Evolutionary conservation across 495 filamentous ascomycete species (phyloP), one percentile per base, ranked within the genome.

Genomic region (Tuber brumale): DNA sequence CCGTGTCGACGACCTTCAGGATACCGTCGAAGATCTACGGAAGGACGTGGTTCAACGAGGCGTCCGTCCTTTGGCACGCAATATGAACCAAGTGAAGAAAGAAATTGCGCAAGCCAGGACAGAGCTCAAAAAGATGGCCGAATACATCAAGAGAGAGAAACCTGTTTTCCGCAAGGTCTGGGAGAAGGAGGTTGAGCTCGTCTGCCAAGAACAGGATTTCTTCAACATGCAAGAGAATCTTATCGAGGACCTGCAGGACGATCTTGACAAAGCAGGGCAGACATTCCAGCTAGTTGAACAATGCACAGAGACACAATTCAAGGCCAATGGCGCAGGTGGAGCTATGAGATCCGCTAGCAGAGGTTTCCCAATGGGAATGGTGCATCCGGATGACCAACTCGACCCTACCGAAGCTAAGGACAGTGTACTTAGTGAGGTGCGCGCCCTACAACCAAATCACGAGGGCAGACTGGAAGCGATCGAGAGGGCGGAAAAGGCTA

Each of bases 91-190:
- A 69, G 94, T 97, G 27, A 89, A 91, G 75, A 95, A 94, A 81
- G 95, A 97, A 79, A 93, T 98, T 75, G 90, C 91, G 75, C 83
- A 86, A 74, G 91, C 93, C 19, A 92, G 91, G 72, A 88, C 92
- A 76, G 94, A 97, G 81, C 90, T 99, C 66, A 97, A 94, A 89
- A 94, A 93, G 86, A 92, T 98, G 90, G 90, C 95, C 79, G 94
- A 97, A 57, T 97, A 92, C 86, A 88, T 98, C 83, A 91, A 91
- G 79, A 88, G 88, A 39, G 95, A 99, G 88, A 97, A 96, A 84
- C 95, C 95, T 0, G 85, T 97, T 70, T 99, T 95, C 93, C 96
- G 92, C 39, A 97, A 97, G 87, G 95, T 98, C 76, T 98, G 96
- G 95, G 94, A 97, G 88, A 92, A 93, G 84, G 94, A 98, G 81